Evolutionary conservation across 495 filamentous ascomycete genomes (phyloP).

Genomic region (Penicillium samsonianum): DNA sequence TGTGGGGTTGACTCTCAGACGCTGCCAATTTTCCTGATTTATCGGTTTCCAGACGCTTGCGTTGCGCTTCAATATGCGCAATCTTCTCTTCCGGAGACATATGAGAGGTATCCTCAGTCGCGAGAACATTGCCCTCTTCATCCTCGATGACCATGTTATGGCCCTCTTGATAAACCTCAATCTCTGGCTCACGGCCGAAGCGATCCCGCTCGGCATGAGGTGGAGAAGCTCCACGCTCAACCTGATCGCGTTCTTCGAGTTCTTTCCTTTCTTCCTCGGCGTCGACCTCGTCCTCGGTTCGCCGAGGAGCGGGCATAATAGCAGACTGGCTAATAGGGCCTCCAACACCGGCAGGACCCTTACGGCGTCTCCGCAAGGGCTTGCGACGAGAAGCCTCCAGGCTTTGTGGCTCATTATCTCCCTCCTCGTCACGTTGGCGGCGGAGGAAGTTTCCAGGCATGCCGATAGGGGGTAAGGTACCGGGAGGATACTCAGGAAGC

Average conservation of each 20-base stretch:
- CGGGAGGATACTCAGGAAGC: conserved; percentile 68
- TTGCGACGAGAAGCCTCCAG: conserved; percentile 64
- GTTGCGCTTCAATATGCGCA: conserved; percentile 57
- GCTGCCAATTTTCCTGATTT: conserved; percentile 44
- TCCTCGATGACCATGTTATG: conserved; percentile 82
- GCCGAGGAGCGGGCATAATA: conserved; percentile 69
- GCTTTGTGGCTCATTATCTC: conserved; percentile 53
- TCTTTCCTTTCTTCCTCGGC: conserved; percentile 34
- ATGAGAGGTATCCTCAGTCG: conserved; percentile 48
- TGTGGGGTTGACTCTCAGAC: conserved; percentile 45
- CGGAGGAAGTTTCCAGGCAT: conserved; percentile 80
- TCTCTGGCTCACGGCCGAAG: conserved; percentile 40
- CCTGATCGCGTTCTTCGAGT: conserved; percentile 40
- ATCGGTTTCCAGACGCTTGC: conserved; percentile 60
- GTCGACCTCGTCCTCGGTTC: conserved; percentile 29
- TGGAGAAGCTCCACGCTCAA: conserved; percentile 35
- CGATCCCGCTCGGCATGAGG: conserved; percentile 37
- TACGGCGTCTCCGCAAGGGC: conserved; percentile 54
- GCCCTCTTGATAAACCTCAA: conserved; percentile 82
- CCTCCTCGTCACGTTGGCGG: conserved; percentile 68
- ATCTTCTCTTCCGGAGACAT: conserved; percentile 48
- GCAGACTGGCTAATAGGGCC: conserved; percentile 91
- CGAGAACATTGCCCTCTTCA: conserved; percentile 81
- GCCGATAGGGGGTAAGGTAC: conserved; percentile 74
- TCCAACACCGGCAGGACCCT: conserved; percentile 73